phyloP scores from a whole-genome alignment of 768 basidiomycete species.

The Tubosaeta sp. region DNA sequence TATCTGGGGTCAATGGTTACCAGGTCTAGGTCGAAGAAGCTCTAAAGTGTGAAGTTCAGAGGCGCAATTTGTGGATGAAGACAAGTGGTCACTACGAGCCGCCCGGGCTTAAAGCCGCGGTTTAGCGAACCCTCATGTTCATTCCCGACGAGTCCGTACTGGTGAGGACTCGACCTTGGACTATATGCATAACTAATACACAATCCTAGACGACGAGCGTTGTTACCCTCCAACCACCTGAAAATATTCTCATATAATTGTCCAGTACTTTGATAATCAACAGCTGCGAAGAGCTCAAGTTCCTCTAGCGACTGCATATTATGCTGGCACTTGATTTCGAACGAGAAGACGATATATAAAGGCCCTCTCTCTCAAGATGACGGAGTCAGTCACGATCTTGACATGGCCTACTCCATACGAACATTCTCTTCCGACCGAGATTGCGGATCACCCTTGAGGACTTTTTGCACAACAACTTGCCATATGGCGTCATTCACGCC shows the following conservation, averaged over 20 bases:
- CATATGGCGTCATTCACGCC: conserved; percentile 94
- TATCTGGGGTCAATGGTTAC: background rate
- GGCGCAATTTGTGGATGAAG: background rate
- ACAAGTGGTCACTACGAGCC: background rate
- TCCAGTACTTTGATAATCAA: background rate
- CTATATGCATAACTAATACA: background rate
- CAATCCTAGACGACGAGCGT: too few species aligned
- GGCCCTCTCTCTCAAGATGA: too few species aligned
- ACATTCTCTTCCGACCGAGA: background rate
- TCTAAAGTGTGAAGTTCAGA: background rate
- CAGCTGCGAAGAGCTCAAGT: too few species aligned
- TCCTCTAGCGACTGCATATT: too few species aligned
- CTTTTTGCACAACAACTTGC: conserved; percentile 72
- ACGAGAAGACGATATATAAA: too few species aligned
- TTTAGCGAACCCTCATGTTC: background rate
- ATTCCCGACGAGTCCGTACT: background rate
- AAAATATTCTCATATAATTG: background rate
- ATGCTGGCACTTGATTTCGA: too few species aligned
- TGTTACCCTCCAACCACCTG: too few species aligned
- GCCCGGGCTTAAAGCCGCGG: background rate
- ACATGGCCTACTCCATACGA: conserved; percentile 10
- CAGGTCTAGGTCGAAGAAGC: background rate
- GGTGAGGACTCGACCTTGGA: background rate
- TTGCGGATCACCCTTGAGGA: conserved; percentile 32
- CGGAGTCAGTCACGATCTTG: too few species aligned